Base-by-base conservation (phyloP, 768 basidiomycete species). In the Termitomyces sp. region DNA sequence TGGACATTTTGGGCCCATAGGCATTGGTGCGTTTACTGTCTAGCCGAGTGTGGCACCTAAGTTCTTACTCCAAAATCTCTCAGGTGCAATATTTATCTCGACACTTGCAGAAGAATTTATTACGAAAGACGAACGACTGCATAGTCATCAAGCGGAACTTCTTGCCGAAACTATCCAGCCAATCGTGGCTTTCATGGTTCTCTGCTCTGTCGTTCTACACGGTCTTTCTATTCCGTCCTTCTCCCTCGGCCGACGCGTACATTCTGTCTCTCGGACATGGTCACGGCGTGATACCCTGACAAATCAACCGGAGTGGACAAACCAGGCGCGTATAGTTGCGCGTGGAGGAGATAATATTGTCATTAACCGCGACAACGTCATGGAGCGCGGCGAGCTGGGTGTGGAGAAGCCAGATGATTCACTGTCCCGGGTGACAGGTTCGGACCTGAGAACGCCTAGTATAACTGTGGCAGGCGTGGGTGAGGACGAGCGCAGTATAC, bases 221-320 rank as follows among this genome's bases (percentile, higher is more conserved):
- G 95, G 94, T 2, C 78, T 97, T 8, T 95, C 93, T 12, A 97
- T 99, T 63, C 94, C 96, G 0, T 89, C 89, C 69, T 97, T 98
- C 78, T 94, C 94, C 23, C 84, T 98, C 32, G 89, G 94, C 18
- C 80, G 91, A 33, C 85, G 94, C 28, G 94, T 98, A n/a, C 94
- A 95, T 70, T 88, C 77, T 18, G 88, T 93, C 56, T 89, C 91
- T 14, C 83, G 93, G 64, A 98, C 96, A 8, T 93, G 91, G 88
- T 95, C 93, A 9, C 79, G 94, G 54, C 84, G 89, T 64, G 82
- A 86, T 33, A 72, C 77, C 5, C 23, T 56, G 46, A 40, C 44
- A 4, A 50, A 40, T 14, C 56, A 57, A 44, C 91, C 95, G 0
- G 93, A 95, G 48, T 97, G 95, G 93, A 80, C 92, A 9, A 86